phyloP scores from a whole-genome alignment of 176 grass and related monocot genomes.

The Oryza glumipatula region DNA sequence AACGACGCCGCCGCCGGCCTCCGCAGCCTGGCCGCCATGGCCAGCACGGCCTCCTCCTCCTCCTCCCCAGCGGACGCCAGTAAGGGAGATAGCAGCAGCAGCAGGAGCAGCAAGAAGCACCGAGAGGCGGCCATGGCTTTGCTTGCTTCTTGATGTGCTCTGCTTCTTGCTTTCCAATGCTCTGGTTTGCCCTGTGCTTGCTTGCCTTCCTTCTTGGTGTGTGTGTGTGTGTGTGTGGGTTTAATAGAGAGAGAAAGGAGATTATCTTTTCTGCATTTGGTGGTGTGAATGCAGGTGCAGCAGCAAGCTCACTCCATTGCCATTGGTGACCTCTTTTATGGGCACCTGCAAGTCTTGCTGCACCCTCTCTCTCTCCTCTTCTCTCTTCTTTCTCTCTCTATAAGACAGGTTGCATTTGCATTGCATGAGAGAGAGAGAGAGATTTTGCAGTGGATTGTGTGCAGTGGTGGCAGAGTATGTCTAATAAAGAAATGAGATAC shows the following conservation, averaged over 20 bases:
- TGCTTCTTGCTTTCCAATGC: not conserved
- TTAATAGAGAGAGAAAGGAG: not conserved
- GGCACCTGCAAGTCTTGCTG: not conserved
- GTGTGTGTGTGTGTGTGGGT: not conserved
- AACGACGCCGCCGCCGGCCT: constrained; percentile 10
- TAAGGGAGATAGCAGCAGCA: not conserved
- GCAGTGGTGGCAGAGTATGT: not conserved
- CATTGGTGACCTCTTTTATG: constrained; percentile 9
- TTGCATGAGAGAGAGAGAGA: not conserved
- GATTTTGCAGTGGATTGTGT: not conserved
- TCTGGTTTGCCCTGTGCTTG: not conserved
- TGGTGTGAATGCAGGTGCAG: not conserved
- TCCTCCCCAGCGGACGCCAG: not conserved
- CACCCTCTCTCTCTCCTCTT: not conserved
- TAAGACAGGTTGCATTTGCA: not conserved
- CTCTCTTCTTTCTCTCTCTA: not conserved
- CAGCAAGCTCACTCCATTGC: not conserved
- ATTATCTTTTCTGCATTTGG: not conserved
- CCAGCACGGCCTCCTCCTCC: not conserved
- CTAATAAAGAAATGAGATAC: not conserved
- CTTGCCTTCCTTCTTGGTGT: not conserved
- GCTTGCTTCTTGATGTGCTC: not conserved
- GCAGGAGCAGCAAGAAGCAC: not conserved
- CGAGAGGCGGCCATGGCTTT: not conserved
- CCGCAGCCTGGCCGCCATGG: not conserved